Evolutionary conservation across 202 grass and related monocot genomes (phyloP).

Genomic region (Musa balbisiana): DNA sequence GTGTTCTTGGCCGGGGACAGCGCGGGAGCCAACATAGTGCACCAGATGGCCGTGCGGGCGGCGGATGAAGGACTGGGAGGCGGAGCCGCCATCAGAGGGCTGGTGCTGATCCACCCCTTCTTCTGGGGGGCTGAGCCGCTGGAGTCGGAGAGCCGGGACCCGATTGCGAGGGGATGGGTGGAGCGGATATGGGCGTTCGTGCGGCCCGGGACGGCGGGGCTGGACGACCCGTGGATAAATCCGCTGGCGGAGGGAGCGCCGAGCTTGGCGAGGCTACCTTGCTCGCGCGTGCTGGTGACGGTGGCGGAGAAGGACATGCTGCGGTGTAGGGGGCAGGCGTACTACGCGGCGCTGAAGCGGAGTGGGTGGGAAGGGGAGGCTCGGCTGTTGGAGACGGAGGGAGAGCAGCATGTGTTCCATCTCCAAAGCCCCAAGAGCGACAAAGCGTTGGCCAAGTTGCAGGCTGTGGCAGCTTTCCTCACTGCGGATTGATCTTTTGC

Average conservation of each 20-base stretch:
- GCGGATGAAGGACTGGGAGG: not conserved
- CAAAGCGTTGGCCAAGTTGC: not conserved
- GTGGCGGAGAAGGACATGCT: slow-evolving; percentile 19
- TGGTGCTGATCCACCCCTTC: slow-evolving; percentile 31
- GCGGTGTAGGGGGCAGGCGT: not conserved
- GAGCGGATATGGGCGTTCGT: slow-evolving; percentile 9
- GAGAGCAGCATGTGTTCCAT: slow-evolving; percentile 35
- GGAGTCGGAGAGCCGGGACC: not conserved
- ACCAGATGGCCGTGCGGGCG: slow-evolving; percentile 26
- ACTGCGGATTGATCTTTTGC: too few relatives aligned
- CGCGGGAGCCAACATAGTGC: slow-evolving; percentile 34
- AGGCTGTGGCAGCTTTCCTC: too few relatives aligned
- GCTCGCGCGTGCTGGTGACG: slow-evolving; percentile 30
- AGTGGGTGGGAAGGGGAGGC: slow-evolving; percentile 26
- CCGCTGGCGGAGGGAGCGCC: too few relatives aligned
- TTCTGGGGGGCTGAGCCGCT: not conserved
- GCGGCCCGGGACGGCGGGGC: not conserved
- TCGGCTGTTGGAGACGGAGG: slow-evolving; percentile 28
- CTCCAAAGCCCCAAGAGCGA: slow-evolving; percentile 24
- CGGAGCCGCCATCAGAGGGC: not conserved
- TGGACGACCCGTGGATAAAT: not conserved
- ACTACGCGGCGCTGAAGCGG: slow-evolving; percentile 16
- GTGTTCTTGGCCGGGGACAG: slow-evolving; percentile 35
- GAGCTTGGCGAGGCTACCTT: slow-evolving; percentile 17
- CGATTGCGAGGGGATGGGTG: not conserved